A percentile compares a stretch with the other conserved stretches of the same genome.
phyloP scores from a whole-genome alignment of 2,329 filamentous ascomycete genomes.

The Beauveria caledonica region DNA sequence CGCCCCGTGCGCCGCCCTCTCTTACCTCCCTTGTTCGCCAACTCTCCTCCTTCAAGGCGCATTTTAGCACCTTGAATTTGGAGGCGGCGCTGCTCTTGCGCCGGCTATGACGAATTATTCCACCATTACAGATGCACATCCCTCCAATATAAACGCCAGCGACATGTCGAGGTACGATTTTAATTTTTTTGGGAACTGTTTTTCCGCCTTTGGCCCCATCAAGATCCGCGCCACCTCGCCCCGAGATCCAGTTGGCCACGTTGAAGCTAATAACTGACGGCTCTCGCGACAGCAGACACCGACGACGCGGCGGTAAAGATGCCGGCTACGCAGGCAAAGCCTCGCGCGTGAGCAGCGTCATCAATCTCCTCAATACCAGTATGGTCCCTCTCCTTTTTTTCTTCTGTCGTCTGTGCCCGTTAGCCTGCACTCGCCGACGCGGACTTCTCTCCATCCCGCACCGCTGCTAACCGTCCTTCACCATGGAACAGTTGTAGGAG shows the following conservation, averaged over 20 bases:
- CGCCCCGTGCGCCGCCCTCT: slow-evolving; percentile 8
- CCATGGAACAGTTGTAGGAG: slow-evolving; percentile 66
- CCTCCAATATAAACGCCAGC: slow-evolving; percentile 30
- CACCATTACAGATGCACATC: slow-evolving; percentile 41
- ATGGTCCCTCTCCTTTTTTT: slow-evolving; percentile 22
- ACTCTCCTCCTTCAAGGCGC: slow-evolving; percentile 8
- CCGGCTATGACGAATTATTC: slow-evolving; percentile 47
- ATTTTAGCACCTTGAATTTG: slow-evolving; percentile 11
- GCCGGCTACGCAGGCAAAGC: slow-evolving; percentile 63
- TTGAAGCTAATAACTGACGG: slow-evolving; percentile 11
- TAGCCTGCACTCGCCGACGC: neutral
- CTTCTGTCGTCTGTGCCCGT: neutral
- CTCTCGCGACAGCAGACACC: slow-evolving; percentile 32
- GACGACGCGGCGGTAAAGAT: slow-evolving; percentile 61
- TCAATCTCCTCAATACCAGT: slow-evolving; percentile 97
- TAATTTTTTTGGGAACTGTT: neutral
- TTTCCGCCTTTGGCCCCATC: neutral
- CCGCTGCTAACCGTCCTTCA: slow-evolving; percentile 15
- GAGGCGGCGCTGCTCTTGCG: slow-evolving; percentile 12
- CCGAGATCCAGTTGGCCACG: neutral
- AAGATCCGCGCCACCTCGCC: neutral
- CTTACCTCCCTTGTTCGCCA: neutral
- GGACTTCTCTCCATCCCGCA: neutral
- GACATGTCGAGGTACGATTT: slow-evolving; percentile 41
- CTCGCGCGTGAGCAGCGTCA: slow-evolving; percentile 80